These are phyloP conservation scores for Zychaea mexicana DNA, from an alignment of 371 early-diverging fungal genomes.

Conservation along the genomic window DNA sequence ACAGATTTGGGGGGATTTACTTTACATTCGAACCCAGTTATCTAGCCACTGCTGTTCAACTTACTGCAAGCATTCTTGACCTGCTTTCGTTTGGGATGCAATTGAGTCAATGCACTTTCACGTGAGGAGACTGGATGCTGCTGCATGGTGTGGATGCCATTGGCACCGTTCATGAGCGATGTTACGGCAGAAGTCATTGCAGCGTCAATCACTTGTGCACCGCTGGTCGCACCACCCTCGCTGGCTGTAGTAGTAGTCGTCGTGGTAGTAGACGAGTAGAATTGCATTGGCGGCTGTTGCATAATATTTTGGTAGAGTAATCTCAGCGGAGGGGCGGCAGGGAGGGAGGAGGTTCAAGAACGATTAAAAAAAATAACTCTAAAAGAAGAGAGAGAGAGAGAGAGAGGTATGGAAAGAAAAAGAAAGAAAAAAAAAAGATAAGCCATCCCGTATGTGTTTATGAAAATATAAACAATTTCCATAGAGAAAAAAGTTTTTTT, in stretches of 20 bases:
- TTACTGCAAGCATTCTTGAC: conserved; percentile 56
- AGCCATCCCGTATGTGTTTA: conserved; percentile 1
- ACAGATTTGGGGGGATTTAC: too few species aligned
- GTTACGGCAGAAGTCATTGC: conserved; percentile 1
- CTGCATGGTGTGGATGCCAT: conserved; percentile 15
- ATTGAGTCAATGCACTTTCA: conserved; percentile 12
- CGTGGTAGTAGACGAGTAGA: background rate
- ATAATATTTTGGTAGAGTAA: background rate
- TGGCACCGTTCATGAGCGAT: conserved; percentile 11
- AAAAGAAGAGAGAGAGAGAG: background rate
- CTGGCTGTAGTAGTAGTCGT: background rate
- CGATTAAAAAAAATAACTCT: too few species aligned
- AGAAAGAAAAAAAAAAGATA: background rate
- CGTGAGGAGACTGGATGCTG: conserved; percentile 11
- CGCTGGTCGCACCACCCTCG: too few species aligned
- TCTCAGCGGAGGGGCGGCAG: too few species aligned
- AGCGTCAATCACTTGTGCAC: background rate
- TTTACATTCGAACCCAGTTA: too few species aligned
- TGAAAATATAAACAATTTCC: background rate
- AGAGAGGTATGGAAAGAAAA: too few species aligned
- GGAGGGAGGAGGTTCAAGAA: too few species aligned
- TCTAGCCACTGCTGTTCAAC: conserved; percentile 1
- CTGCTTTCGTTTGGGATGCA: conserved; percentile 45
- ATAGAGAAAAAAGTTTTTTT: too few species aligned
- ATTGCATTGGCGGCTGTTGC: background rate